Evolutionary conservation across 345 rosid species (phyloP).

Genomic region (Camelina hispida): DNA sequence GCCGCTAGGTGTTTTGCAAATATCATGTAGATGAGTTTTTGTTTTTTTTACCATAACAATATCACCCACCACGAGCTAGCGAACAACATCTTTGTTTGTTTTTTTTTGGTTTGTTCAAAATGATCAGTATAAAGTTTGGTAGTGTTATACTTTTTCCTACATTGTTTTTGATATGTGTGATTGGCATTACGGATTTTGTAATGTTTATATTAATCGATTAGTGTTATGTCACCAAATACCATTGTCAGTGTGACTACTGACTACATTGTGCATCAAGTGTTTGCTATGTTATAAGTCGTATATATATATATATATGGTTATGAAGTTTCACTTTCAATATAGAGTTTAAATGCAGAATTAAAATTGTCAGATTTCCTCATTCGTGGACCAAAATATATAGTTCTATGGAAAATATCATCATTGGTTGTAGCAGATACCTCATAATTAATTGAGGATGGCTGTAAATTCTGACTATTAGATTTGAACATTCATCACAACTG

Average conservation of each 20-base stretch:
- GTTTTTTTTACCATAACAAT: neutral
- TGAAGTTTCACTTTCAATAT: neutral
- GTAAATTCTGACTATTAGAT: slow-evolving; percentile 31
- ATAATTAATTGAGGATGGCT: slow-evolving; percentile 30
- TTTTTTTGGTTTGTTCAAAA: neutral
- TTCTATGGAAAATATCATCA: slow-evolving; percentile 9
- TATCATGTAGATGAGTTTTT: slow-evolving; percentile 18
- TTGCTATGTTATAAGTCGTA: neutral
- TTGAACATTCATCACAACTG: slow-evolving; percentile 32
- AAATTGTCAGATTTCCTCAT: slow-evolving; percentile 24
- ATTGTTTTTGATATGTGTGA: neutral
- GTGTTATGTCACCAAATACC: slow-evolving; percentile 21
- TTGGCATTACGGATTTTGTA: slow-evolving; percentile 11
- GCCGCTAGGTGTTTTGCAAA: slow-evolving; percentile 24
- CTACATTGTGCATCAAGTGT: neutral
- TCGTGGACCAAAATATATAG: slow-evolving; percentile 24
- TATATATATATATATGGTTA: neutral
- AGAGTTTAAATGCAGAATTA: neutral
- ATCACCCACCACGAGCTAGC: slow-evolving; percentile 2
- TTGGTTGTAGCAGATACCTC: slow-evolving; percentile 34
- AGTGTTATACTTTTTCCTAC: slow-evolving; percentile 9
- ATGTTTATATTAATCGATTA: slow-evolving; percentile 12
- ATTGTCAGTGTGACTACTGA: neutral
- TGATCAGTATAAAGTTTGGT: slow-evolving; percentile 25
- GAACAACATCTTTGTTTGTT: neutral